These are phyloP conservation scores for Neocatenulostroma microsporum DNA, from an alignment of 2,329 filamentous ascomycete species.

Conservation along the genomic window DNA sequence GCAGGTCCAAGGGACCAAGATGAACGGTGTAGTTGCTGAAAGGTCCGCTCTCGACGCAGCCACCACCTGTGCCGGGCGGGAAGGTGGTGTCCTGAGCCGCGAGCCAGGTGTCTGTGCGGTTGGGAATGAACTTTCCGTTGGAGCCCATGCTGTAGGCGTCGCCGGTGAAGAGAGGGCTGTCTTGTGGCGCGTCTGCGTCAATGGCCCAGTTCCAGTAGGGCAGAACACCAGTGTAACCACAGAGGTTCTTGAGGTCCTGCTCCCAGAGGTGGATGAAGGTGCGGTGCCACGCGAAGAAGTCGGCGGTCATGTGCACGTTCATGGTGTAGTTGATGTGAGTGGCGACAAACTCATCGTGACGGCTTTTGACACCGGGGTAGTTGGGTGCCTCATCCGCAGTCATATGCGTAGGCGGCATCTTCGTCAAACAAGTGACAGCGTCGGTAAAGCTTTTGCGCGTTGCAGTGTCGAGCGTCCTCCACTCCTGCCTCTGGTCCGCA, in stretches of 20 bases:
- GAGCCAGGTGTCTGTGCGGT: constrained; percentile 22
- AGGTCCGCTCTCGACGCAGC: constrained; percentile 47
- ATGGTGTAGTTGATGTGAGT: constrained; percentile 30
- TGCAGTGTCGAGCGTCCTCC: constrained; percentile 19
- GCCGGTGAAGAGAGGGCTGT: constrained; percentile 48
- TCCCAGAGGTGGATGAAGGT: constrained; percentile 39
- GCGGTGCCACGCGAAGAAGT: constrained; percentile 36
- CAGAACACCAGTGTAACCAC: constrained; percentile 37
- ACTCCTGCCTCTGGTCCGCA: constrained; percentile 22
- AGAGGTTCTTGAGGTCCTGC: constrained; percentile 35
- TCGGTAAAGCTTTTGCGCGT: constrained; percentile 27
- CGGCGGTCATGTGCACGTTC: constrained; percentile 26
- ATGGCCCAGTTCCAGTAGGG: constrained; percentile 30
- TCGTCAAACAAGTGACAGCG: constrained; percentile 24
- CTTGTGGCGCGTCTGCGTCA: constrained; percentile 27
- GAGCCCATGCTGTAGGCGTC: constrained; percentile 37
- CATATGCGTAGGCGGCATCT: constrained; percentile 21
- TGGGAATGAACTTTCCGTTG: constrained; percentile 24
- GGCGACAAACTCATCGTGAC: constrained; percentile 27
- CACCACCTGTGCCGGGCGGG: constrained; percentile 48
- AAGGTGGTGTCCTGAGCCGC: constrained; percentile 27
- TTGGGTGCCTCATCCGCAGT: constrained; percentile 17
- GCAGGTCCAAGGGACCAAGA: constrained; percentile 24
- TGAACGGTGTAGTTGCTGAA: constrained; percentile 40
- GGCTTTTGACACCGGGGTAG: constrained; percentile 24